Conservation (phyloP, 345 rosid genomes). For the Camelina sativa region DNA sequence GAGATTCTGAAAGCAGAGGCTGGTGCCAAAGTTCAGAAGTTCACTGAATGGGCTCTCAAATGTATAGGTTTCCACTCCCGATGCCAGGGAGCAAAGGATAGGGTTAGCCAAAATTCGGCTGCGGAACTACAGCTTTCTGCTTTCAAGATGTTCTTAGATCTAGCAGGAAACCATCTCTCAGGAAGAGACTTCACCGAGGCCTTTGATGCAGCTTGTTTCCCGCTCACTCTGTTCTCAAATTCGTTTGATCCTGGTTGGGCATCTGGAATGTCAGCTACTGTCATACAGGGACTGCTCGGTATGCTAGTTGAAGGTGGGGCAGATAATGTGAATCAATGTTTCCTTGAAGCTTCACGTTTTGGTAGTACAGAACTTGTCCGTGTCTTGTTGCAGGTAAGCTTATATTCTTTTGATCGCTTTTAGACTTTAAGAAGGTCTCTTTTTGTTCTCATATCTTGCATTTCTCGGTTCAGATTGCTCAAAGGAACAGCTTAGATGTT, state of each 20-base stretch:
- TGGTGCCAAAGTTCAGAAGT: slow-evolving; percentile 92
- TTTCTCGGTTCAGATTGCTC: slow-evolving; percentile 75
- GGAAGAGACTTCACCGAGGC: slow-evolving; percentile 99
- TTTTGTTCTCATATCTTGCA: background rate
- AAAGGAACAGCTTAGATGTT: slow-evolving; percentile 94
- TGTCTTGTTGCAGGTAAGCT: slow-evolving; percentile 75
- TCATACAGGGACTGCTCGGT: slow-evolving; percentile 81
- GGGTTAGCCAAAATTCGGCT: slow-evolving; percentile 69
- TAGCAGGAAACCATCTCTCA: slow-evolving; percentile 83
- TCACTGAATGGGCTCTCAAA: slow-evolving; percentile 96
- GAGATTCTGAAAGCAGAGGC: slow-evolving; percentile 94
- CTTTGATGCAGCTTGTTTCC: slow-evolving; percentile 98
- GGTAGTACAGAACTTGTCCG: slow-evolving; percentile 99
- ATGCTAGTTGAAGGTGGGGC: slow-evolving; percentile 96
- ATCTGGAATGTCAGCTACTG: slow-evolving; percentile 87
- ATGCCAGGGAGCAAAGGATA: slow-evolving; percentile 69
- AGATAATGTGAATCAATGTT: slow-evolving; percentile 94
- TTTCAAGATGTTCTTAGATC: slow-evolving; percentile 84
- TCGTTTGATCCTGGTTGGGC: slow-evolving; percentile 98
- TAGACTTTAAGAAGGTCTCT: slow-evolving; percentile 2
- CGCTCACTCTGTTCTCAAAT: slow-evolving; percentile 87
- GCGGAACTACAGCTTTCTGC: slow-evolving; percentile 88
- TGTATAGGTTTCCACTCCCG: slow-evolving; percentile 95
- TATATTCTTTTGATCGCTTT: slow-evolving; percentile 9
- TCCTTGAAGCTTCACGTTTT: slow-evolving; percentile 96